Base-by-base conservation (phyloP, 306 rosid species). In the Gastrolobium bilobum region DNA sequence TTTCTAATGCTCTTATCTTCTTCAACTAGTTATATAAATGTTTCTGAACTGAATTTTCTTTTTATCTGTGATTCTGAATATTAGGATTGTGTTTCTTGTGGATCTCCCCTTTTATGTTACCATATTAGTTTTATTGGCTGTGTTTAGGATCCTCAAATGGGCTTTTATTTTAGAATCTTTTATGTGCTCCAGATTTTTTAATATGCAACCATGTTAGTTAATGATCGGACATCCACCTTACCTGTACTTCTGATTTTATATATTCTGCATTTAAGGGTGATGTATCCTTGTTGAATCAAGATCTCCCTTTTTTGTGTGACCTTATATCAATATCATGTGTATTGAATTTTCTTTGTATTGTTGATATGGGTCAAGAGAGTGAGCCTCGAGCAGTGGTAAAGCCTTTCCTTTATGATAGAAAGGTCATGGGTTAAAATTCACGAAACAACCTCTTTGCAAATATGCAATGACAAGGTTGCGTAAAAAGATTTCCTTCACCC, bases 211-310 rank as follows among this genome's bases (percentile, higher is more conserved):
- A 6, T 47, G 57, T 31, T 56, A 11, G 20, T 43, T 39, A 51
- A 8, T 68, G 76, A 47, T 57, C 46, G 37, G 37, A n/a, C 42
- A 40, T 34, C 44, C 26, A 47, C 75, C n/a, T 64, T 2, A 4
- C 3, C 30, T 10, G 5, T 64, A 26, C 29, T 26, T 62, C 38
- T 61, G 50, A 53, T 65, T 65, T 64, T 52, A 39, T 47, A 33
- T 5, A 35, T 52, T 65, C 15, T 52, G 26, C 48, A 33, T 34
- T 51, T 37, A 15, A 34, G 4, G 51, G 66, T 82, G 20, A 33
- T 58, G 57, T 46, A 7, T 54, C 56, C 62, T 35, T 74, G 76
- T 73, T 44, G 44, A 38, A 56, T 80, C 43, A 39, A 62, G 52
- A 58, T 4, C 6, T 68, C 29, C 8, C n/a, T 10, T 68, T 50